phyloP scores from a whole-genome alignment of 108 stramenopile genomes.

The Pseudonitzschia multiseries region DNA sequence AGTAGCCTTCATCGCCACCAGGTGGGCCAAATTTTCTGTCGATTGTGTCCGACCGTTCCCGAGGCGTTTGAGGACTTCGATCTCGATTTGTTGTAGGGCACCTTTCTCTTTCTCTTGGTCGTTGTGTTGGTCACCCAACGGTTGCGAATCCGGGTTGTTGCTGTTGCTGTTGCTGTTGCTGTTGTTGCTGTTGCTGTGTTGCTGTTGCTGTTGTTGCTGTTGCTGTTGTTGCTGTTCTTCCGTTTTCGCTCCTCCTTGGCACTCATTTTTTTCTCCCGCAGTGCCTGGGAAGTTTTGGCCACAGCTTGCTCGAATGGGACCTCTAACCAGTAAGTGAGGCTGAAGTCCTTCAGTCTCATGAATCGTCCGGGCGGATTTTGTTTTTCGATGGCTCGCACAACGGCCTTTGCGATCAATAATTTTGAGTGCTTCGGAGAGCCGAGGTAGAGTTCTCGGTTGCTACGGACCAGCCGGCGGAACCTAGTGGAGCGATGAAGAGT shows the following conservation, averaged over 20 bases:
- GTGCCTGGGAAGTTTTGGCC: constrained; percentile 71
- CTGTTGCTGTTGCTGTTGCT: not conserved
- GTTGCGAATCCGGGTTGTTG: too few species aligned
- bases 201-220: not conserved
- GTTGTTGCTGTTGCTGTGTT: not conserved
- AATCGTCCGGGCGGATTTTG: constrained; percentile 66
- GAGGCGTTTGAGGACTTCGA: not conserved
- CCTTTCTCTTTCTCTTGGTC: too few species aligned
- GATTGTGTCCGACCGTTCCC: not conserved
- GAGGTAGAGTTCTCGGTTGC: constrained; percentile 48
- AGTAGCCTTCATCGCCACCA: too few species aligned
- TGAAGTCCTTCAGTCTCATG: constrained; percentile 37
- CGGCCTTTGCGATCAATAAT: constrained; percentile 55
- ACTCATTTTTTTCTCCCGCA: constrained; percentile 61
- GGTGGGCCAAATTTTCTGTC: not conserved
- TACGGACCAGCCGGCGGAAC: constrained; percentile 41
- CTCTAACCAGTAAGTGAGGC: constrained; percentile 40
- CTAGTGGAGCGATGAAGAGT: not conserved
- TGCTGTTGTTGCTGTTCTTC: too few species aligned
- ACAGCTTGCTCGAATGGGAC: constrained; percentile 56
- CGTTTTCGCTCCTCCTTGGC: constrained; percentile 42
- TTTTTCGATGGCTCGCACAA: constrained; percentile 54
- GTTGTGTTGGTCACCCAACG: too few species aligned
- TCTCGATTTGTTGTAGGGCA: too few species aligned
- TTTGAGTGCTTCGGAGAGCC: constrained; percentile 62